Base-by-base conservation (phyloP, 805 yeast species). In the Saturnispora serradocipensis region DNA sequence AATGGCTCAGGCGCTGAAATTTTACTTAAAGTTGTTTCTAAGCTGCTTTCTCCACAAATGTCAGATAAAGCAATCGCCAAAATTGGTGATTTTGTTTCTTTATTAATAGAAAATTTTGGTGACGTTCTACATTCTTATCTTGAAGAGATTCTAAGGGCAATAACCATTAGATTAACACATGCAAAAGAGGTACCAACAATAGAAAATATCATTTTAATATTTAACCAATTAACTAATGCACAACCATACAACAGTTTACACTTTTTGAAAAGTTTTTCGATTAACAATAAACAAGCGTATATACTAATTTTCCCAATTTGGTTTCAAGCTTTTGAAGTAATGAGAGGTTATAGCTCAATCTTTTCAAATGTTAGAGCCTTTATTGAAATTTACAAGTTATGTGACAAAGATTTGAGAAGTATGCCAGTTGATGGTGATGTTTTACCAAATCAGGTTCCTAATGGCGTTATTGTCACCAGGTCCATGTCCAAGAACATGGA, bases 21-120 rank as follows among this genome's bases (percentile, higher is more conserved):
- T 2, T 72, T 87, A n/a, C 68, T 93, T 16, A 72, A 75, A 32
- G 78, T 85, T 13, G 81, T 84, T 2, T 78, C 86, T 3, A 81
- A 81, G 59, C 77, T 88, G 49, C 72, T 91, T 32, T 78, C 86
- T 1, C 87, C 95, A 0, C 72, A 73, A 7, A 71, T 86, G 52
- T 76, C 85, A 15, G 97, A 89, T 58, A 77, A 84, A 43, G 96
- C 96, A 0, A 90, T 95, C 1, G 73, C 82, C 67, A 84, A 86
- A 53, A 78, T 87, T 43, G 97, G 91, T 11, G 81, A 59, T 69
- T 58, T 69, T 45, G 52, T 69, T 20, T 57, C 61, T 8, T 48
- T 64, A 13, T 49, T 69, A 40, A 60, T 69, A 16, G 51, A 61
- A 16, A 61, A 68, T 45, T 68, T 67, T 50, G 73, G 71, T 50